Conservation (phyloP, 352 stramenopile genomes). For the Thalassiosira allenii region DNA sequence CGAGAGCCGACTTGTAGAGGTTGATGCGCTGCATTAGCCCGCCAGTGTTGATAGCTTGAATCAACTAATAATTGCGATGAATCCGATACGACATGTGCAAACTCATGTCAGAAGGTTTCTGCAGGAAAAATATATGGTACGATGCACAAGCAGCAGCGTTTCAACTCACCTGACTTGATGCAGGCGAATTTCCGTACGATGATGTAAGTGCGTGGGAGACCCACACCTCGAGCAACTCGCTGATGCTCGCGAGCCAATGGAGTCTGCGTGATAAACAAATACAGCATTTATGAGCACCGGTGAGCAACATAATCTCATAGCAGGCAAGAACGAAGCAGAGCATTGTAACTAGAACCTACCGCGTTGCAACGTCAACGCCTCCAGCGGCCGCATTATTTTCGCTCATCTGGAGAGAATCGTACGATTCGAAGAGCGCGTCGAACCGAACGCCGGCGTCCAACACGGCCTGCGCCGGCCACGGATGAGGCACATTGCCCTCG, state of each 20-base stretch:
- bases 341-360: slow-evolving; percentile 32
- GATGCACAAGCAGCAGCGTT: neutral
- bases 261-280: slow-evolving; percentile 36
- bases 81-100: neutral
- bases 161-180: slow-evolving; percentile 50
- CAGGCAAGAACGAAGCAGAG: neutral
- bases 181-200: neutral
- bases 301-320: neutral
- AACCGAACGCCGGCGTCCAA: slow-evolving; percentile 74
- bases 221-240: slow-evolving; percentile 70
- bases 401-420: slow-evolving; percentile 52
- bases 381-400: slow-evolving; percentile 41
- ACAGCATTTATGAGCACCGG: neutral
- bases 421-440: slow-evolving; percentile 61
- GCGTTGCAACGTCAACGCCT: slow-evolving; percentile 45
- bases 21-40: slow-evolving; percentile 50
- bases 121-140: slow-evolving; percentile 1
- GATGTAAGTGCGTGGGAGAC: slow-evolving; percentile 42
- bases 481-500: slow-evolving; percentile 20
- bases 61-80: slow-evolving; percentile 28
- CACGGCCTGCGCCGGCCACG: slow-evolving; percentile 73
- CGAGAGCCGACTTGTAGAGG: slow-evolving; percentile 45
- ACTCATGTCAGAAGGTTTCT: neutral
- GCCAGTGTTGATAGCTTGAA: slow-evolving; percentile 27
- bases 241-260: slow-evolving; percentile 60